phyloP scores from a whole-genome alignment of 345 rosid species.

The Populus davidiana region DNA sequence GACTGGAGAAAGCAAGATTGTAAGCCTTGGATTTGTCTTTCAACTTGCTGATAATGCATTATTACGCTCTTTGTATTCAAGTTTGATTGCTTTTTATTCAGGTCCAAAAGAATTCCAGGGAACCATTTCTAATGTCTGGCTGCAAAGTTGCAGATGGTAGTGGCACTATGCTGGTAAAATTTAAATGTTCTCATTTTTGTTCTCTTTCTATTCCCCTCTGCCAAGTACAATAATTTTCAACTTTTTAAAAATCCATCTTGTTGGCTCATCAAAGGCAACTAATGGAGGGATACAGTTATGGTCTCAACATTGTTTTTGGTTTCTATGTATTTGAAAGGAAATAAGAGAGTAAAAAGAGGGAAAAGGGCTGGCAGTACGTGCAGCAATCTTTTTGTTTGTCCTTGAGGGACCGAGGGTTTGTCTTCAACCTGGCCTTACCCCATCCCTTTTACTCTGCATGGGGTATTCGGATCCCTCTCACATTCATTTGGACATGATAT shows the following conservation, averaged over 20 bases:
- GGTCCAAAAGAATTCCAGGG: conserved; percentile 77
- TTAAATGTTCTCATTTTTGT: neutral
- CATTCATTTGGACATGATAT: neutral
- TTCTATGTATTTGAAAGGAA: neutral
- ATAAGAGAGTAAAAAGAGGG: neutral
- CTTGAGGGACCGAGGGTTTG: neutral
- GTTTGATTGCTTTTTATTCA: conserved; percentile 29
- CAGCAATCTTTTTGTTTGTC: neutral
- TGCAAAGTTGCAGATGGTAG: conserved; percentile 99
- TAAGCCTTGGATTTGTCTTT: conserved; percentile 34
- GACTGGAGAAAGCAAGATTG: conserved; percentile 99
- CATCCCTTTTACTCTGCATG: neutral
- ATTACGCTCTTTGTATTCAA: conserved; percentile 17
- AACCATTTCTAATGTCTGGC: conserved; percentile 94
- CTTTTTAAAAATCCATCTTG: neutral
- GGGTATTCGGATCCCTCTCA: neutral
- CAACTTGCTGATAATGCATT: neutral
- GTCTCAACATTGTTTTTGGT: neutral
- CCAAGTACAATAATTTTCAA: neutral
- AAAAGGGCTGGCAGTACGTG: neutral
- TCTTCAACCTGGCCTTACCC: neutral
- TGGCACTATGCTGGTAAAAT: conserved; percentile 87
- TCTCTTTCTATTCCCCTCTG: neutral
- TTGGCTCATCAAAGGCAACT: neutral
- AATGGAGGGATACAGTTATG: neutral